Percentiles rank a stretch among this genome's conserved stretches.
Evolutionary conservation across 2,329 filamentous ascomycete species (phyloP).

Genomic region (Amesomyces nigricolor): DNA sequence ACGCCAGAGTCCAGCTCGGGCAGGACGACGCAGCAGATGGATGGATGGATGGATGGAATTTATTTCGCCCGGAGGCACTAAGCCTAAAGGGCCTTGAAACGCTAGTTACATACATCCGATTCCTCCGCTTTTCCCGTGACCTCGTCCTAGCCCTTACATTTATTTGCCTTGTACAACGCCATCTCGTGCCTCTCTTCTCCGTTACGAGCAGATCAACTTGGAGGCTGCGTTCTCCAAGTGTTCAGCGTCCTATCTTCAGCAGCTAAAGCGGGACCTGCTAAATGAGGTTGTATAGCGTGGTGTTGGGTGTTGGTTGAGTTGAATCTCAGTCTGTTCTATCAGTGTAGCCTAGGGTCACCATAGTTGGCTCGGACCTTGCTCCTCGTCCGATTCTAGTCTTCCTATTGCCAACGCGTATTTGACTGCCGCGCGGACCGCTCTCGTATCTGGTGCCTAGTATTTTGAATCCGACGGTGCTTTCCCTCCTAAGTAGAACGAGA

Average conservation of each 20-base stretch:
- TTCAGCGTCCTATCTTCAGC: constrained; percentile 16
- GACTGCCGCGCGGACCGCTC: too few species aligned
- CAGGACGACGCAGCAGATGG: too few species aligned
- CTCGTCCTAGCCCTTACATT: not conserved
- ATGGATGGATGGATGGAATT: too few species aligned
- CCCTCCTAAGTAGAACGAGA: not conserved
- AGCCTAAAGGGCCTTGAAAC: not conserved
- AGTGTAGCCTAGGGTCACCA: not conserved
- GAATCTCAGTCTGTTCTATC: too few species aligned
- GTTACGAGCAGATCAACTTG: constrained; percentile 10
- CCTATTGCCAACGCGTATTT: too few species aligned
- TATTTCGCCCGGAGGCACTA: too few species aligned
- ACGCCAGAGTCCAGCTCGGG: too few species aligned
- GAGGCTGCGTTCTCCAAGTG: constrained; percentile 15
- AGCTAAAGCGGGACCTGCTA: constrained; percentile 15
- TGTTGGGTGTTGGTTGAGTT: too few species aligned
- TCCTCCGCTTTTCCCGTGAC: not conserved
- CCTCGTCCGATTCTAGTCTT: not conserved
- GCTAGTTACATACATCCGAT: constrained; percentile 2
- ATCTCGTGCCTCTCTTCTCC: constrained; percentile 4
- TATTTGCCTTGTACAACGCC: not conserved
- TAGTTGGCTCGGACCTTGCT: not conserved
- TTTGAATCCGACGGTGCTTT: constrained; percentile 9
- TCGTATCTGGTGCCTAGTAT: not conserved
- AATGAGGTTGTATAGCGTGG: constrained; percentile 12